A percentile compares a stretch with the other conserved stretches of the same genome.
Evolutionary conservation across 352 stramenopile species (phyloP).

Genomic region (Phytophthora idaei): DNA sequence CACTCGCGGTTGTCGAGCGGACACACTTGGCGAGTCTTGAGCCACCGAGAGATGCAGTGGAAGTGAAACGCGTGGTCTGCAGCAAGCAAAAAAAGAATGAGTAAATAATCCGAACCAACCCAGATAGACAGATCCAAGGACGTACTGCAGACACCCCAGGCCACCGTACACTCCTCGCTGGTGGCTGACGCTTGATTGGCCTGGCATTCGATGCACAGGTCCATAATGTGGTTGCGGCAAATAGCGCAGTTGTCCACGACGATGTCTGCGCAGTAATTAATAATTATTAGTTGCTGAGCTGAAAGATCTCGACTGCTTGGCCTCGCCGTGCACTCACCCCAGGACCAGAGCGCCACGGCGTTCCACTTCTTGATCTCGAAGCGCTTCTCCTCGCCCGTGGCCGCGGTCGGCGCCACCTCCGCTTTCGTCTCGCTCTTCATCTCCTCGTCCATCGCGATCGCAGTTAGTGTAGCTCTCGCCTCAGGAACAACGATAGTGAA

Average conservation of each 20-base stretch:
- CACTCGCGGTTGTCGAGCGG: conserved; percentile 99
- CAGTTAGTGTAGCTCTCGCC: conserved; percentile 2
- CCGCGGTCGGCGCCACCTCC: conserved; percentile 19
- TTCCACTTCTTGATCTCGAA: conserved; percentile 99
- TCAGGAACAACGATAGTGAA: not conserved
- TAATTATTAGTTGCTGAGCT: conserved; percentile 8
- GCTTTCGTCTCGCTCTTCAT: conserved; percentile 63
- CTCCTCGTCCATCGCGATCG: conserved; percentile 66
- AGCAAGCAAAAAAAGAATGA: conserved; percentile 27
- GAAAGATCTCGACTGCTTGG: conserved; percentile 26
- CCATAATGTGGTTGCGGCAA: conserved; percentile 99
- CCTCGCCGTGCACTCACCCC: conserved; percentile 68
- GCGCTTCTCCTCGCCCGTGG: conserved; percentile 73
- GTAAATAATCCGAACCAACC: conserved; percentile 2
- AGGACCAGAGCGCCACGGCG: conserved; percentile 99
- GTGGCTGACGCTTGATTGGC: conserved; percentile 89
- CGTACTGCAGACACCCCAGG: conserved; percentile 88
- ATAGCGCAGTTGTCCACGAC: conserved; percentile 96
- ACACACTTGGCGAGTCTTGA: conserved; percentile 99
- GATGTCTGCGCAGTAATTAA: conserved; percentile 60
- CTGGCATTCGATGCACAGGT: conserved; percentile 99
- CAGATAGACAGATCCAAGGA: conserved; percentile 13
- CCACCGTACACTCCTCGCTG: conserved; percentile 88
- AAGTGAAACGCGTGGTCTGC: conserved; percentile 99
- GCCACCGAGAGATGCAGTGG: conserved; percentile 99